Evolutionary conservation across 2,329 filamentous ascomycete species (phyloP), one percentile per base, ranked within the genome.

Genomic region (Calycina herbarum): DNA sequence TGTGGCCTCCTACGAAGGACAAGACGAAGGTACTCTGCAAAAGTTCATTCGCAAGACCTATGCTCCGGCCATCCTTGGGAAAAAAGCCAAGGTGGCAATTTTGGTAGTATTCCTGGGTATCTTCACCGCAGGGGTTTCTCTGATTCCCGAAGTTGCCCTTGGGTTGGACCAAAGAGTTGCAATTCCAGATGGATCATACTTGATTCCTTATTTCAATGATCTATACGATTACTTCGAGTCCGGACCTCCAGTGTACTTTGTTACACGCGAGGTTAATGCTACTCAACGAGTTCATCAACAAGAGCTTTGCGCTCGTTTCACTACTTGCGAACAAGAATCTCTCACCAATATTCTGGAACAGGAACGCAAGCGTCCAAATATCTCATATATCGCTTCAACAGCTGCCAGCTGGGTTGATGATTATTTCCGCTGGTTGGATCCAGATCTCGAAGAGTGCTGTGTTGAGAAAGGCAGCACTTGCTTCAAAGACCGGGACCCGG

Each of bases 361-460:
- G 71, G 96, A 99, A 79, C 88, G 95, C 11, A 98, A 97, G 80
- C 87, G 95, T 45, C 85, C 93, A 0, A 86, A 96, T 6, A 83
- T 94, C 1, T 97, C 93, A 0, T 98, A 93, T 77, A 92, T 99
- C 70, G 86, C 93, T 6, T 89, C 94, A 10, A 91, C 93, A 0
- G 89, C 94, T 0, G 95, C 96, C 2, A 97, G 91, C 77, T 99
- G 95, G 95, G 86, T 99, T 20, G 95, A 99, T 70, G 95, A 99
- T 76, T 98, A 93, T 79, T 93, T 98, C 79, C 85, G 92, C 66
- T 99, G 95, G 94, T 82, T 98, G n/a, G 96, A 98, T 72, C 95
- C 95, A 0, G 45, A 61, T 1, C 15, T 51, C 10, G 58, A 58
- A 20, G 35, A 60, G 60, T 89, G 85, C 79, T 97, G 92, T 73